phyloP scores from a whole-genome alignment of 2,329 filamentous ascomycete species.

The Chrysoporthe puriensis region DNA sequence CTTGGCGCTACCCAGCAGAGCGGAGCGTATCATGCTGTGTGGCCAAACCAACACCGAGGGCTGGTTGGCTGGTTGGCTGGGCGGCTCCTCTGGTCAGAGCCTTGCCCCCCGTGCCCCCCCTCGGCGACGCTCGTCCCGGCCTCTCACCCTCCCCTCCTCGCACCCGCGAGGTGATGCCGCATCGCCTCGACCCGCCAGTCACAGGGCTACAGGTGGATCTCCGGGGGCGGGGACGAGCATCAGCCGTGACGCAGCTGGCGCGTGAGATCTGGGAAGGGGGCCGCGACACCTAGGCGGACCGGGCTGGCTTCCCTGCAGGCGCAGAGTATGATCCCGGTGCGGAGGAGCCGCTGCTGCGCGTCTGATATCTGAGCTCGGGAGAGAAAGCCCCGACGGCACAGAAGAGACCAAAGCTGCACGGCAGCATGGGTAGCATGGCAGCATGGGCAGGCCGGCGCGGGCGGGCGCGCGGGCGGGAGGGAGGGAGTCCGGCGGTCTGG shows the following conservation, averaged over 20 bases:
- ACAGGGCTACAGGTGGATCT: constrained; percentile 9
- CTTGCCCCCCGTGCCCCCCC: not conserved
- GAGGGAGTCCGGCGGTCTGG: too few species aligned
- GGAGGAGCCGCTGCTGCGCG: constrained; percentile 1
- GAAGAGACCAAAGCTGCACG: too few species aligned
- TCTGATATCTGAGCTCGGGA: constrained; percentile 6
- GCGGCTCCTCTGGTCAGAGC: not conserved
- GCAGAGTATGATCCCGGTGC: constrained; percentile 4
- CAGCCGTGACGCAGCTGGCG: constrained; percentile 25
- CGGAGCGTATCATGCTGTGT: not conserved
- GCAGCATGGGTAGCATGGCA: not conserved
- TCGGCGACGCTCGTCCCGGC: not conserved
- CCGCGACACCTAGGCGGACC: not conserved
- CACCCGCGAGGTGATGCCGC: not conserved
- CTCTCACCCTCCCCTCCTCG: not conserved
- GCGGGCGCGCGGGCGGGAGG: too few species aligned
- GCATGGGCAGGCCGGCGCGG: too few species aligned
- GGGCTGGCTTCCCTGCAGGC: not conserved
- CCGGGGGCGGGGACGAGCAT: constrained; percentile 16
- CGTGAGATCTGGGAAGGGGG: constrained; percentile 2
- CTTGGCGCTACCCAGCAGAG: not conserved
- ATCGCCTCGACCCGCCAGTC: constrained; percentile 8
- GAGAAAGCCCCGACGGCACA: not conserved
- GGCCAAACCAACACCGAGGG: not conserved
- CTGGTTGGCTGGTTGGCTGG: not conserved